A percentile compares a stretch with the other conserved stretches of the same genome.
phyloP scores from a whole-genome alignment of 208 protist genomes.

The Trypanosoma cruzi region DNA sequence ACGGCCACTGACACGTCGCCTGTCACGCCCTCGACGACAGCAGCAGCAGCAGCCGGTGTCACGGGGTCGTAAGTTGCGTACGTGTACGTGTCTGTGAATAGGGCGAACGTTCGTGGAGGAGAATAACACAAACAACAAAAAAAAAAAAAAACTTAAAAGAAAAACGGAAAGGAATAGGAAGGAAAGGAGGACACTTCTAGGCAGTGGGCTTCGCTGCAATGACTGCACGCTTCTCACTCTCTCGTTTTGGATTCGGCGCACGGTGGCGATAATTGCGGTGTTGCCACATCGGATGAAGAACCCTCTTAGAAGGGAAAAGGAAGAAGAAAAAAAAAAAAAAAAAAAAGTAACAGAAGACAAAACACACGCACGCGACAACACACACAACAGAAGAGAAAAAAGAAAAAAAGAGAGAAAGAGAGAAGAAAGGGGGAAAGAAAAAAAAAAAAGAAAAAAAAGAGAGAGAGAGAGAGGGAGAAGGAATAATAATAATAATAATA shows the following conservation, averaged over 20 bases:
- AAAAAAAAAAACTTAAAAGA: not conserved
- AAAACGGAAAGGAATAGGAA: not conserved
- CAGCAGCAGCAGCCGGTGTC: conserved; percentile 7
- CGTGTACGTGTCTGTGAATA: too few species aligned
- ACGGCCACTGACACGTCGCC: conserved; percentile 38
- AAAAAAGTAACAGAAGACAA: not conserved
- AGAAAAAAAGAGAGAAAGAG: conserved; percentile 3
- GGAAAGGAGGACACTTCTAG: not conserved
- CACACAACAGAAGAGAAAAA: not conserved
- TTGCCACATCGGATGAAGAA: not conserved
- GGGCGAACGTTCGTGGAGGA: not conserved
- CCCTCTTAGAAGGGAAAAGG: not conserved
- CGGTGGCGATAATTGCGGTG: not conserved
- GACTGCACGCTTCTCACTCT: not conserved
- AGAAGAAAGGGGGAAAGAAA: too few species aligned
- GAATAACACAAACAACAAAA: too few species aligned
- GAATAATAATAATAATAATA: not conserved
- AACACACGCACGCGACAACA: too few species aligned
- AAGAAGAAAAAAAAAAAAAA: not conserved
- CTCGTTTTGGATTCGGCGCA: not conserved
- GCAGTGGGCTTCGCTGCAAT: not conserved
- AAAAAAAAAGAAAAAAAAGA: conserved; percentile 10
- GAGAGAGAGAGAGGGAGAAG: not conserved
- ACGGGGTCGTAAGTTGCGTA: not conserved
- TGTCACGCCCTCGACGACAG: conserved; percentile 33